Base-by-base conservation (phyloP, 305 asterid genomes). In the Solanum chacoense region DNA sequence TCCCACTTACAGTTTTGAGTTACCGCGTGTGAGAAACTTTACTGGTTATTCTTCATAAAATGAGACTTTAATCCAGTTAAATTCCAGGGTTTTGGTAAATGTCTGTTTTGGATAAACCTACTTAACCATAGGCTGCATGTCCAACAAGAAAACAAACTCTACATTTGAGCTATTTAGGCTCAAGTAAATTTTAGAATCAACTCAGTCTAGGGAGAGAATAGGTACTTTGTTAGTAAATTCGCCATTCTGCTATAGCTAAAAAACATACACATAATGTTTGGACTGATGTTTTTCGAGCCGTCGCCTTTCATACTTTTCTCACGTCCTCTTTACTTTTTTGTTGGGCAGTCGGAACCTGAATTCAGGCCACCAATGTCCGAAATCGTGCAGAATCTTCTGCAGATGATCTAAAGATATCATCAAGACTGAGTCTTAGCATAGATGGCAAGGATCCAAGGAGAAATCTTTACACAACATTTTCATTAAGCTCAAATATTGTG, bases 351-450 rank as follows among this genome's bases (percentile, higher is more conserved):
- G 31, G 86, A 87, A 81, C 89, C 89, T 14, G 89, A 87, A 59
- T 87, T 87, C 86, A 87, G 89, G 89, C 89, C 89, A 24, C 89
- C 89, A 32, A 87, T 87, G 86, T 87, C 89, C 13, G 89, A 87
- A 77, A 87, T 87, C 4, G 89, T 87, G 59, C 89, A 87, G 78
- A 77, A 24, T 87, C 79, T 87, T 55, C 89, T 87, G 29, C 86
- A 87, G n/a, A 76, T 87, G 89, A 77, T 77, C 77, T 87, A 77
- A 75, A 45, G 35, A 29, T 71, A 42, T 26, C 42, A 26, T 86
- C 69, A 26, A 65, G 67, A 16, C 40, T 10, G 45, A 12, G 11
- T 29, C 40, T 71, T 73, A 38, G 84, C 80, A 38, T 42, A 69
- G 34, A 12, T 11, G n/a, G 5, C n/a, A 28, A 38, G 88, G 83